phyloP scores from a whole-genome alignment of 1,139 yeast species.

The Eremothecium sinecaudum region DNA sequence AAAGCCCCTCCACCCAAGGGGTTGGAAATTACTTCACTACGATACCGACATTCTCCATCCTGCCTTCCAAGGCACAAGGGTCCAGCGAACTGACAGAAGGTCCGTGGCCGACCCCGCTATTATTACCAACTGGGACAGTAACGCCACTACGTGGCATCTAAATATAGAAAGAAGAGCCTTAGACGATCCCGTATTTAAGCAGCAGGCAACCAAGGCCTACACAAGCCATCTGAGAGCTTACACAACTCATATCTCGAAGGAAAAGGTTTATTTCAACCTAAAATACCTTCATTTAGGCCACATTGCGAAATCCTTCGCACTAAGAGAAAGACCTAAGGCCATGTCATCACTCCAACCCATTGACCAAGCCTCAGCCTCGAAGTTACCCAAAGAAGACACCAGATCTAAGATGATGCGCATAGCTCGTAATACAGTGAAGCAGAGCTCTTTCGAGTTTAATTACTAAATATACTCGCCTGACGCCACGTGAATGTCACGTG shows the following conservation, averaged over 20 bases:
- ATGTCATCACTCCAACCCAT: conserved; percentile 39
- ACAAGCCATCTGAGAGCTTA: conserved; percentile 88
- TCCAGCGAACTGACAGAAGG: conserved; percentile 30
- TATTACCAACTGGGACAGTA: conserved; percentile 65
- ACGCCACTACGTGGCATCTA: conserved; percentile 94
- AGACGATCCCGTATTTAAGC: conserved; percentile 53
- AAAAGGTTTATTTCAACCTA: conserved; percentile 70
- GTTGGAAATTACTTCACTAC: conserved; percentile 41
- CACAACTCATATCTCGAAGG: conserved; percentile 84
- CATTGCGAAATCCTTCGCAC: conserved; percentile 86
- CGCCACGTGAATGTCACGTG: no score
- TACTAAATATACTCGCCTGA: conserved; percentile 22
- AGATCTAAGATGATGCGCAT: conserved; percentile 64
- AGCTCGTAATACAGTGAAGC: conserved; percentile 63
- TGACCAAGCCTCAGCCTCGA: conserved; percentile 27
- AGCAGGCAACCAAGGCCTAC: conserved; percentile 65
- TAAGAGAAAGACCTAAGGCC: conserved; percentile 87
- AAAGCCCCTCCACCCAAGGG: conserved; percentile 54
- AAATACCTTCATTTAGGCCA: conserved; percentile 85
- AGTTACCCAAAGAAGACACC: conserved; percentile 39
- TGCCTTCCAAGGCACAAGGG: conserved; percentile 48
- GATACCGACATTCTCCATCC: conserved; percentile 45
- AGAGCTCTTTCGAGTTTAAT: conserved; percentile 66
- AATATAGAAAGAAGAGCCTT: conserved; percentile 81
- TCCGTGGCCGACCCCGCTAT: conserved; percentile 21